phyloP scores from a whole-genome alignment of 2,329 filamentous ascomycete genomes.

The Hymenoscyphus scutula region DNA sequence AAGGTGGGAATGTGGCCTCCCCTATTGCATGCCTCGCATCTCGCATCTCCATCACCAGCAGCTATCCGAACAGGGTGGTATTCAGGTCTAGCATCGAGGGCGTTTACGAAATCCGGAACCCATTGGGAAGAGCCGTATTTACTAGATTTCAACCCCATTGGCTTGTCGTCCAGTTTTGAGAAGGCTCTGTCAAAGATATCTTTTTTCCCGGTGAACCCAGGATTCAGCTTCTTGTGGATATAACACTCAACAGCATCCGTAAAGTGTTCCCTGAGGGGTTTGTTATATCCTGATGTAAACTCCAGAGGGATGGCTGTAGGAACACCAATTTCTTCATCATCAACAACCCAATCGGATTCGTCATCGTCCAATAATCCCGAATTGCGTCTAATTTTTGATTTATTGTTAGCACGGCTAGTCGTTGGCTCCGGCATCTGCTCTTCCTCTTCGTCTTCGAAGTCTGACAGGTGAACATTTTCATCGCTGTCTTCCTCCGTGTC shows the following conservation, averaged over 20 bases:
- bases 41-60: slow-evolving; percentile 39
- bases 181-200: slow-evolving; percentile 68
- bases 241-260: slow-evolving; percentile 75
- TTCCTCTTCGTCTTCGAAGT: slow-evolving; percentile 49
- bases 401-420: slow-evolving; percentile 3
- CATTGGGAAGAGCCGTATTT: slow-evolving; percentile 72
- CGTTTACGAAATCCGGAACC: slow-evolving; percentile 63
- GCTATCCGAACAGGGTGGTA: slow-evolving; percentile 38
- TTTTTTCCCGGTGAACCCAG: slow-evolving; percentile 61
- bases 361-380: slow-evolving; percentile 25
- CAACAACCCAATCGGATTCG: slow-evolving; percentile 55
- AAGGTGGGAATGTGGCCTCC: slow-evolving; percentile 65
- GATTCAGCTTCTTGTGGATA: slow-evolving; percentile 75
- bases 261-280: slow-evolving; percentile 70
- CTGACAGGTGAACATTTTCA: slow-evolving; percentile 44
- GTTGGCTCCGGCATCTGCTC: slow-evolving; percentile 16
- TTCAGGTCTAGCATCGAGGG: slow-evolving; percentile 63
- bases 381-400: slow-evolving; percentile 12
- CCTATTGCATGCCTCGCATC: slow-evolving; percentile 59
- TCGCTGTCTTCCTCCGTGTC: slow-evolving; percentile 32
- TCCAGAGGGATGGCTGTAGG: slow-evolving; percentile 62
- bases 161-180: slow-evolving; percentile 68
- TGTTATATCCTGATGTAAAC: slow-evolving; percentile 64
- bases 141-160: slow-evolving; percentile 60
- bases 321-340: slow-evolving; percentile 61